Conservation (phyloP, 192 early-diverging fungal species). For the Piromyces sp. region DNA sequence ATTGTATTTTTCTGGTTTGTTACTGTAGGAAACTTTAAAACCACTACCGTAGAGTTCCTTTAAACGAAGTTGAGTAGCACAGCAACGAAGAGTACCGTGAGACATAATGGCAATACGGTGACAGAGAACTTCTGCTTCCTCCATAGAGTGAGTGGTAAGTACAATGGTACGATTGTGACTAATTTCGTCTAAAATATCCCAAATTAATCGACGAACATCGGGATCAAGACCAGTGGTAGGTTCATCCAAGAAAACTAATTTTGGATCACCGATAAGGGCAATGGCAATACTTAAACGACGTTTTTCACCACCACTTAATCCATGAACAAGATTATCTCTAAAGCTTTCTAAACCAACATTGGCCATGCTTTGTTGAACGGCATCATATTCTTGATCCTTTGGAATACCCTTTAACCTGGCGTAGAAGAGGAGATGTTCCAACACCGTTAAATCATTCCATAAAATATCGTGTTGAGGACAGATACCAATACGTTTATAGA, state of each 20-base stretch:
- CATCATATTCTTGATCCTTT: conserved; percentile 18
- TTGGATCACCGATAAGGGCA: not conserved
- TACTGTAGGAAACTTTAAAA: conserved; percentile 44
- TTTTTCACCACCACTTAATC: conserved; percentile 28
- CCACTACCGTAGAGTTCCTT: conserved; percentile 52
- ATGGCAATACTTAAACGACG: conserved; percentile 2
- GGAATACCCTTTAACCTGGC: conserved; percentile 47
- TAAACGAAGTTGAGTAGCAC: conserved; percentile 35
- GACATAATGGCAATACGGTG: conserved; percentile 59
- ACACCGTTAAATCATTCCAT: conserved; percentile 52
- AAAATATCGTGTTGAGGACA: conserved; percentile 62
- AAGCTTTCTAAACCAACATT: conserved; percentile 36
- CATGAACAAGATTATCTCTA: conserved; percentile 30
- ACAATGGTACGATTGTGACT: conserved; percentile 42
- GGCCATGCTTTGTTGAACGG: conserved; percentile 18
- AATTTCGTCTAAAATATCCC: conserved; percentile 44
- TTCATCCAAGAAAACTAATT: conserved; percentile 3
- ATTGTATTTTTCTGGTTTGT: conserved; percentile 6
- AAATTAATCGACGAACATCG: conserved; percentile 50
- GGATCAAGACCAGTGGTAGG: not conserved
- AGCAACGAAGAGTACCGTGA: conserved; percentile 48
- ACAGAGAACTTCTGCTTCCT: conserved; percentile 61
- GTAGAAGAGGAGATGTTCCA: conserved; percentile 25
- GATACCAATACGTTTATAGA: conserved; percentile 46
- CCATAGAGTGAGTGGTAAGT: conserved; percentile 33